Base-by-base conservation (phyloP, 169 alveolate genomes). In the Plasmodium inui region DNA sequence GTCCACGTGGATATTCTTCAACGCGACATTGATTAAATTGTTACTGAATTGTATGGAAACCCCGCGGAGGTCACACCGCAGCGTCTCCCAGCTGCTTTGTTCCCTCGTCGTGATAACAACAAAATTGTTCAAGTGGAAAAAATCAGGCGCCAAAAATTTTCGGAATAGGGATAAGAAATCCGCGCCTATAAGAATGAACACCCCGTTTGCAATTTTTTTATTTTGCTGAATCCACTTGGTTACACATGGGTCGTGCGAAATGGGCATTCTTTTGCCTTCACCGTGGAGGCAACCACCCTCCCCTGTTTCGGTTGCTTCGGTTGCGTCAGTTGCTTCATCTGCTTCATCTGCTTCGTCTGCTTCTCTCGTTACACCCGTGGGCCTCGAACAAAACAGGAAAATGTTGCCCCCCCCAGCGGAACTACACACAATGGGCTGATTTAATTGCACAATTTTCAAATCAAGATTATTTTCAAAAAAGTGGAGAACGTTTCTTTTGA, bases 171-270 rank as follows among this genome's bases (percentile, higher is more conserved):
- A 32, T 55, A 28, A 44, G 19, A 89, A 30, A 61, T 89, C 76
- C 34, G 46, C 94, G 12, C 82, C 94, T 57, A 57, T 89, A 89
- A 53, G 73, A 32, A 89, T 89, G 82, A 89, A 89, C 53, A 79
- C 71, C 44, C 71, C 72, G 53, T 79, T 37, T 70, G 22, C 9
- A 2, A 89, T 78, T 3, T 89, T 79, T 79, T 79, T 71, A 22
- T 39, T 79, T 89, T 85, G 53, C 9, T 71, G 44, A 37, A 85
- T 53, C 78, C 78, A 85, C 19, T 85, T 73, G 34, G 4, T 41
- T 28, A 83, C 50, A 39, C 32, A n/a, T 14, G n/a, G 28, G 28
- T 74, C 17, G n/a, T 28, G 37, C 76, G 57, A n/a, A 71, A n/a
- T 41, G 67, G n/a, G 32, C 41, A 39, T 46, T 39, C n/a, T 3